Base-by-base conservation (phyloP, 768 basidiomycete species). In the Candolleomyces aberdarensis region DNA sequence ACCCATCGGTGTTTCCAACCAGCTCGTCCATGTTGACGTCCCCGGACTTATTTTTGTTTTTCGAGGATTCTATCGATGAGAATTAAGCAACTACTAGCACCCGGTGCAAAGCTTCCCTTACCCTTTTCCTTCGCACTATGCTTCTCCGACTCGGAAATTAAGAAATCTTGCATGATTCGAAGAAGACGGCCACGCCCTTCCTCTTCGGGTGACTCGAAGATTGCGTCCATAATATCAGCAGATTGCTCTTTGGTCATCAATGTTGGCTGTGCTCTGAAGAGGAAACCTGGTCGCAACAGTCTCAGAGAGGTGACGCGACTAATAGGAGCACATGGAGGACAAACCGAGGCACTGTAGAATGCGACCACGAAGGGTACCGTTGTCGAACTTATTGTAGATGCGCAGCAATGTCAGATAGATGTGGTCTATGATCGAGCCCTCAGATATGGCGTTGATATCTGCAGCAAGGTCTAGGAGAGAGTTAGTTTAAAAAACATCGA, bases 1-100 rank as follows among this genome's bases (percentile, higher is more conserved):
- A 96, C 1, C 90, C 94, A 67, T 94, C 91, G 0, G 94, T 94
- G 67, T 96, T 96, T 0, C 97, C 97, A 3, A 98, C 91, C 9
- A 99, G 79, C 67, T 97, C 94, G 0, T 90, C 89, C 88, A 99
- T 95, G 67, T 96, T 86, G 56, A 98, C 86, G 22, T 84, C 78
- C 7, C 73, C 65, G 22, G 61, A 41, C 41, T 80, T 82, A n/a
- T 65, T 40, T 58, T 78, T 79, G n/a, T 72, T 74, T 61, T 83
- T 85, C 36, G 70, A 62, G 10, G 70, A 72, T 69, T 83, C 75
- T 82, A 62, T 44, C 55, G 40, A 53, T 41, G 20, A n/a, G 32
- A 5, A 20, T 1, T 15, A 29, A 9, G 26, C 20, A 41, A 67
- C 48, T 61, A 58, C 11, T 40, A 40, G 15, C 13, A 29, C 32